These are phyloP conservation scores for Fragaria ananassa DNA, from an alignment of 306 rosid genomes.

Conservation along the genomic window DNA sequence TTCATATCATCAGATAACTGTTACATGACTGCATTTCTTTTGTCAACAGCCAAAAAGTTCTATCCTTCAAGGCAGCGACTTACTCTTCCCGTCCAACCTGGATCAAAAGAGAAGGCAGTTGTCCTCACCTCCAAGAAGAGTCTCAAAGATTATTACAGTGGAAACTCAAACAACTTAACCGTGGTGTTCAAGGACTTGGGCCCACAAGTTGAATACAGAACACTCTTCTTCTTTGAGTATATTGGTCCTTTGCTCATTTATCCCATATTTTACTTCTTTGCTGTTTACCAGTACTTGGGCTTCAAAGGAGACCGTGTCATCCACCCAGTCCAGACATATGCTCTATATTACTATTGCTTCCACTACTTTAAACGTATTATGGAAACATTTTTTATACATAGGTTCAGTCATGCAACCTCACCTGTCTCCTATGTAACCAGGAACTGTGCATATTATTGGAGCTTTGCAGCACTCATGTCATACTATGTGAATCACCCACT, in stretches of 20 bases:
- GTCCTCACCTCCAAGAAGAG: slow-evolving; percentile 71
- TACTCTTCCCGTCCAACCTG: slow-evolving; percentile 75
- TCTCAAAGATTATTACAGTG: slow-evolving; percentile 61
- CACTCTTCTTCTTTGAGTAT: slow-evolving; percentile 85
- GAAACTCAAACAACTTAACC: slow-evolving; percentile 57
- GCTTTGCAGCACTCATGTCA: slow-evolving; percentile 74
- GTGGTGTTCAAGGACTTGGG: slow-evolving; percentile 89
- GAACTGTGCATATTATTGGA: slow-evolving; percentile 97
- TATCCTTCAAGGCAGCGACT: slow-evolving; percentile 84
- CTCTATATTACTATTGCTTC: slow-evolving; percentile 92
- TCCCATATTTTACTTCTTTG: slow-evolving; percentile 83
- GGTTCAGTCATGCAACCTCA: slow-evolving; percentile 97
- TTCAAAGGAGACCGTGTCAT: slow-evolving; percentile 72
- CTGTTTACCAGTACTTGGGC: slow-evolving; percentile 68
- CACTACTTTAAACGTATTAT: slow-evolving; percentile 87
- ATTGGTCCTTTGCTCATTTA: slow-evolving; percentile 89
- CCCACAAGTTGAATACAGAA: slow-evolving; percentile 81
- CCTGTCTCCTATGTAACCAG: slow-evolving; percentile 91
- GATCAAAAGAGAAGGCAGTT: slow-evolving; percentile 76
- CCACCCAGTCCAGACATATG: slow-evolving; percentile 85
- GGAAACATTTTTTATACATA: slow-evolving; percentile 90
- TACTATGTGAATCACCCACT: slow-evolving; percentile 87
- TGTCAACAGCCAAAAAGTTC: slow-evolving; percentile 73
- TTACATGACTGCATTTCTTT: slow-evolving; percentile 23
- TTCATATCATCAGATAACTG: neutral